Evolutionary conservation across 371 early-diverging fungal species (phyloP), one percentile per base, ranked within the genome.

Genomic region (Mortierella sp.): DNA sequence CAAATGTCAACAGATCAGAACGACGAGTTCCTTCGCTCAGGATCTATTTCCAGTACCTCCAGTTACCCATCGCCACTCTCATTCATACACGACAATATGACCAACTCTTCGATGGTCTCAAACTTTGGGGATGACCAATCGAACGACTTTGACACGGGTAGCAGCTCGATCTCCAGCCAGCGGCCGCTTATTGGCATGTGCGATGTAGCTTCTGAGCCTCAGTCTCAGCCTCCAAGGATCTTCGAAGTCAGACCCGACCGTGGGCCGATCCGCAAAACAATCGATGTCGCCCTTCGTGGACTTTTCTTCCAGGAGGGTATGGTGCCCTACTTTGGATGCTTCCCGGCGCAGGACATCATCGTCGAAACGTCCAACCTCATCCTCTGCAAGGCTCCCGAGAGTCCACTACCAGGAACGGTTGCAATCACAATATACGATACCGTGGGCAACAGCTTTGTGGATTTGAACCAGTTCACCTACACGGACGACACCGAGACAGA

Each of bases 241-340:
- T 61, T 59, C 19, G 85, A 85, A 9, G 69, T 81, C n/a, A 57
- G 84, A 50, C 81, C 86, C 0, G 71, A 81, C 40, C 79, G 76
- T 16, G 86, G 86, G 16, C 86, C 86, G 0, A 76, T 85, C 40
- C 79, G 82, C 46, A 86, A 86, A 75, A 74, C 71, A 3, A 81
- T 79, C 0, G 82, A 81, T 71, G 86, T 86, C 50, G 57, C 77
- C 34, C 55, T 86, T 11, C 79, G 86, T 19, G 86, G 82, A 3
- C 46, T 79, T 26, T 86, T 44, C 59, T 86, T 86, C 43, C 71
- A 75, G 24, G 86, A 81, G 6, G 86, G 86, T 5, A 86, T 86
- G 86, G 77, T 86, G 5, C 79, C 86, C n/a, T 86, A 79, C 43
- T 86, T 86, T 76, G 86, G 86, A 14, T 79, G 78, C 51, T 86